These are phyloP conservation scores for Elsinoe fawcettii DNA, from an alignment of 2,329 filamentous ascomycete genomes.

Conservation along the genomic window DNA sequence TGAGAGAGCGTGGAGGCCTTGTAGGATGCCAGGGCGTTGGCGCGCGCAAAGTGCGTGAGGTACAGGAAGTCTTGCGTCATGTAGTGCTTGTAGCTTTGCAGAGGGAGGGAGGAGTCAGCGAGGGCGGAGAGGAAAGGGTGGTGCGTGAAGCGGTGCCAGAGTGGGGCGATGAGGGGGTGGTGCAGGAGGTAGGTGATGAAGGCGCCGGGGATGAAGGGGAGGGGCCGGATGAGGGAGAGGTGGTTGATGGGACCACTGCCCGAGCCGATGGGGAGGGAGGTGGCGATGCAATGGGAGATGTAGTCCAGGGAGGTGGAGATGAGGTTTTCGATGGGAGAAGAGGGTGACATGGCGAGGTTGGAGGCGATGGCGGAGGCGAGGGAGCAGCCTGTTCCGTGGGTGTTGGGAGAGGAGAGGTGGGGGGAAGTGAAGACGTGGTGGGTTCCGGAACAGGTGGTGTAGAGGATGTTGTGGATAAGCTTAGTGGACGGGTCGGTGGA, in stretches of 20 bases:
- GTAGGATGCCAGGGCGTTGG: slow-evolving; percentile 77
- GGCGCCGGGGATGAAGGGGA: slow-evolving; percentile 64
- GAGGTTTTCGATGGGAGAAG: slow-evolving; percentile 49
- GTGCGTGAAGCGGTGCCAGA: slow-evolving; percentile 70
- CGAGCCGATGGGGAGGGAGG: slow-evolving; percentile 54
- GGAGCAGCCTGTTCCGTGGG: slow-evolving; percentile 91
- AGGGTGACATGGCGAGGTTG: slow-evolving; percentile 61
- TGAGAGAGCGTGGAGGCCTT: slow-evolving; percentile 69
- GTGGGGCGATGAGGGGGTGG: slow-evolving; percentile 61
- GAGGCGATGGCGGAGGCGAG: slow-evolving; percentile 77
- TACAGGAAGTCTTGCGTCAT: slow-evolving; percentile 90
- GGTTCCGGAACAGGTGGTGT: slow-evolving; percentile 48
- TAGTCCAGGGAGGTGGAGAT: slow-evolving; percentile 64
- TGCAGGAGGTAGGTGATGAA: slow-evolving; percentile 79
- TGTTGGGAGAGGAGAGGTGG: slow-evolving; percentile 69
- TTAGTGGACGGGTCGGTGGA: slow-evolving; percentile 51
- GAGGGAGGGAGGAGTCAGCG: slow-evolving; percentile 64
- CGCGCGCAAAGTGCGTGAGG: slow-evolving; percentile 77
- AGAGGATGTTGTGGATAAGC: slow-evolving; percentile 69
- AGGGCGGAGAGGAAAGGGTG: slow-evolving; percentile 76
- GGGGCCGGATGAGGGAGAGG: slow-evolving; percentile 61
- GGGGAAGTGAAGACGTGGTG: slow-evolving; percentile 56
- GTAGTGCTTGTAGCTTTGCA: slow-evolving; percentile 77
- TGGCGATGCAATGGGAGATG: slow-evolving; percentile 62
- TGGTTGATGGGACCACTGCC: slow-evolving; percentile 70